Evolutionary conservation across 495 filamentous ascomycete genomes (phyloP).

Genomic region (Penicillium coffeae): DNA sequence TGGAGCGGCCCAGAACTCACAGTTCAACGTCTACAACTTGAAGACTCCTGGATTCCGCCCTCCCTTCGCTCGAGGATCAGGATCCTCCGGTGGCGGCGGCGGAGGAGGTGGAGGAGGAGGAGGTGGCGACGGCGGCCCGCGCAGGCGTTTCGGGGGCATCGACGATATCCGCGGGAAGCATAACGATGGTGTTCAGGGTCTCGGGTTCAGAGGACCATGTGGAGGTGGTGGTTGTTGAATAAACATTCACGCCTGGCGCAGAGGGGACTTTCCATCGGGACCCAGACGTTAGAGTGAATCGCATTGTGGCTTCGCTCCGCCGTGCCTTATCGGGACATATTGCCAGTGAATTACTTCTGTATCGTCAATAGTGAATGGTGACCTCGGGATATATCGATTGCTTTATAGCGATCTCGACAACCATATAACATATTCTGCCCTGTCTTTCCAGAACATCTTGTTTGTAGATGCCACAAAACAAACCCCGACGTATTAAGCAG

Average conservation of each 20-base stretch:
- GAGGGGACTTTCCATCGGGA: no score
- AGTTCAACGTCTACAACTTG: constrained; percentile 52
- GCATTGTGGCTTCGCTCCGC: no score
- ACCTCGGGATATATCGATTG: no score
- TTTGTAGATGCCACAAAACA: no score
- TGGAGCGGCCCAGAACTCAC: constrained; percentile 56
- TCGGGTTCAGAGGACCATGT: not conserved
- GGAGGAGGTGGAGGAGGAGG: constrained; percentile 30
- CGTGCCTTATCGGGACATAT: no score
- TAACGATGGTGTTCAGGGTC: not conserved
- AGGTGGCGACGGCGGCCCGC: constrained; percentile 24
- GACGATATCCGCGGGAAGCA: constrained; percentile 35
- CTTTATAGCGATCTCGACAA: no score
- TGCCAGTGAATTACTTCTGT: no score
- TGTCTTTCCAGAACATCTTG: no score
- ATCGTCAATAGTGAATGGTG: no score
- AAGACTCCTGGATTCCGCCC: constrained; percentile 17
- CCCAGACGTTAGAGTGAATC: no score
- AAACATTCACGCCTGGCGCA: not conserved
- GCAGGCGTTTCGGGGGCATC: constrained; percentile 33
- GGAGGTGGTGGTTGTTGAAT: not conserved
- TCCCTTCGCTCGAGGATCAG: constrained; percentile 25
- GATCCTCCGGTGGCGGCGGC: constrained; percentile 23
- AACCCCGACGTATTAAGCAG: no score
- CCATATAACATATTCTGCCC: no score